A percentile compares a stretch with the other conserved stretches of the same genome.
These are phyloP conservation scores for Pseudoscleropodium purum DNA, from an alignment of 225 moss, liverwort and hornwort species.

Conservation along the genomic window DNA sequence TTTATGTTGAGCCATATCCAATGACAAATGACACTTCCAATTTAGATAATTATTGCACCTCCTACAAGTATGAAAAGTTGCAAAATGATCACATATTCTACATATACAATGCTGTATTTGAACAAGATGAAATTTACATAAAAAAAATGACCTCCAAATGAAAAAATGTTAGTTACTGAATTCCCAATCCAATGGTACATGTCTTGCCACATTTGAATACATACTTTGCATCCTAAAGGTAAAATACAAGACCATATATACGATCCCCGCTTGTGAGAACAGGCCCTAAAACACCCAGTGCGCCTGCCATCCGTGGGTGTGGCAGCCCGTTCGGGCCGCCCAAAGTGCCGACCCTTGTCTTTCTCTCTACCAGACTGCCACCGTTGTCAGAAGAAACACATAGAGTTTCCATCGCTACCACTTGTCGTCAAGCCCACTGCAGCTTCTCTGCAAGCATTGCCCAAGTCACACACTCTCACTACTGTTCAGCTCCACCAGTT, in stretches of 20 bases:
- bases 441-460: neutral
- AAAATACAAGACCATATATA: neutral
- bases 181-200: neutral
- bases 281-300: neutral
- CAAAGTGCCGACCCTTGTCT: neutral
- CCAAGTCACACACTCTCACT: neutral
- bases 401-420: neutral
- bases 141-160: neutral
- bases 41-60: neutral
- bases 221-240: neutral
- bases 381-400: neutral
- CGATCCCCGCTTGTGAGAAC: neutral
- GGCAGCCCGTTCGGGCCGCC: neutral
- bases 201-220: neutral
- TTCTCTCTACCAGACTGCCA: neutral
- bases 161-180: neutral
- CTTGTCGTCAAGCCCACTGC: neutral
- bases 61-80: neutral
- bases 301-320: neutral
- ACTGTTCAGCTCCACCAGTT: neutral
- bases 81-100: neutral
- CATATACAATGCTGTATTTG: accelerated
- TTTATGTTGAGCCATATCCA: accelerated
- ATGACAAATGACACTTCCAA: neutral
- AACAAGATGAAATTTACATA: neutral